Conservation (phyloP, 345 rosid genomes). For the Heritiera littoralis region DNA sequence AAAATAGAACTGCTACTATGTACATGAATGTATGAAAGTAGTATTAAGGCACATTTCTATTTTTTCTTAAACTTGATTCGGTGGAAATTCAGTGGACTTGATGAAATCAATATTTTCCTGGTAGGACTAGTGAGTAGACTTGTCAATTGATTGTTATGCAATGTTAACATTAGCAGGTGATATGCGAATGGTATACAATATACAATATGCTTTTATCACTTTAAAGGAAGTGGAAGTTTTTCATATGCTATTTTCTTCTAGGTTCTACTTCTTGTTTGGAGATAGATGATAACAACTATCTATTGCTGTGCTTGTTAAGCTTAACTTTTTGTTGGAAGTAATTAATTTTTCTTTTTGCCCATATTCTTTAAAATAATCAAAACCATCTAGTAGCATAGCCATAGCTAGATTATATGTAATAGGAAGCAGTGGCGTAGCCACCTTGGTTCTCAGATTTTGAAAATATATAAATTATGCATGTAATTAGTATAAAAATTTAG, state of each 20-base stretch:
- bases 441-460: too few species aligned
- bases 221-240: neutral
- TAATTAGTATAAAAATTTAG: too few species aligned
- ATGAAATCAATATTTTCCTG: neutral
- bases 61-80: neutral
- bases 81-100: neutral
- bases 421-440: too few species aligned
- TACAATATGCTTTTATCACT: neutral
- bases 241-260: neutral
- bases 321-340: neutral
- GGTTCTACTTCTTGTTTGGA: conserved; percentile 1
- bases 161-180: neutral
- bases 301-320: neutral
- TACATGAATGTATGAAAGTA: neutral
- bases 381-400: neutral
- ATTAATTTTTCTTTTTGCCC: neutral
- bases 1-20: neutral
- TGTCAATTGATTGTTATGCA: neutral
- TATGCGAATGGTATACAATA: neutral
- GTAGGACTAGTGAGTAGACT: neutral
- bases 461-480: too few species aligned
- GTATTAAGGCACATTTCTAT: neutral
- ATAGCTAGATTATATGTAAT: neutral
- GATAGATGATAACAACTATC: neutral
- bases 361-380: neutral